Evolutionary conservation across 352 stramenopile genomes (phyloP).

Genomic region (Phytophthora pisi): DNA sequence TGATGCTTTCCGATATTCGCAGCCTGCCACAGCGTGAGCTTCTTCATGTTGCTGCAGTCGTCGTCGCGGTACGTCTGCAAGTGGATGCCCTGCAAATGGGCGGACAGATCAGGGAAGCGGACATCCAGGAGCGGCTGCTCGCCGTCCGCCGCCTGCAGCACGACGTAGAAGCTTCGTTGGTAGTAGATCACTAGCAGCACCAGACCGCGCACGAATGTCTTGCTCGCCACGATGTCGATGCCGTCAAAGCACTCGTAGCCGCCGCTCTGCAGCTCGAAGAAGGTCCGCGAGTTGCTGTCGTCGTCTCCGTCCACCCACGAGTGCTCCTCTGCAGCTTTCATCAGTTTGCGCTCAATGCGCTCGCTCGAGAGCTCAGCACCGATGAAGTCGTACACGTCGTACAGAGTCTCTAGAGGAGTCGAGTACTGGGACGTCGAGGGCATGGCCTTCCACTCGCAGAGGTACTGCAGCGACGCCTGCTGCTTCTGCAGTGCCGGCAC

Average conservation of each 20-base stretch:
- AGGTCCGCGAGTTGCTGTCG: slow-evolving; percentile 58
- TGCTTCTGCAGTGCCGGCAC: slow-evolving; percentile 94
- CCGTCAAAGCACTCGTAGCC: slow-evolving; percentile 88
- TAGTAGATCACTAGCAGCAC: slow-evolving; percentile 88
- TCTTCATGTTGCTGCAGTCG: slow-evolving; percentile 90
- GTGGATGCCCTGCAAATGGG: slow-evolving; percentile 89
- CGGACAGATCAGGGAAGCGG: slow-evolving; percentile 92
- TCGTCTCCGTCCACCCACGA: slow-evolving; percentile 91
- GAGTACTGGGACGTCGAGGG: slow-evolving; percentile 72
- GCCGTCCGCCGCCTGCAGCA: slow-evolving; percentile 88
- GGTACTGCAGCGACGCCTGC: slow-evolving; percentile 91
- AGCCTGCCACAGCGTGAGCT: slow-evolving; percentile 92
- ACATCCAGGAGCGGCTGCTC: slow-evolving; percentile 95
- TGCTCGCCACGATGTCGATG: slow-evolving; percentile 86
- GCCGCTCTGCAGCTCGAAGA: slow-evolving; percentile 94
- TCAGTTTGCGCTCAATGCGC: slow-evolving; percentile 85
- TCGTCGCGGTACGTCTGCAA: slow-evolving; percentile 82
- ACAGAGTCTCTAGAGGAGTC: slow-evolving; percentile 74
- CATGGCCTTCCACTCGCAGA: slow-evolving; percentile 90
- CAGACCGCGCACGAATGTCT: slow-evolving; percentile 86
- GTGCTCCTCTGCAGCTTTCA: slow-evolving; percentile 84
- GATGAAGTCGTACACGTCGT: slow-evolving; percentile 88
- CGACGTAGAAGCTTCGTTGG: slow-evolving; percentile 91
- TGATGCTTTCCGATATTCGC: slow-evolving; percentile 57
- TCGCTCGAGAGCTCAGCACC: slow-evolving; percentile 82